These are phyloP conservation scores for Penicillium canariense DNA, from an alignment of 495 filamentous ascomycete genomes.

Conservation along the genomic window DNA sequence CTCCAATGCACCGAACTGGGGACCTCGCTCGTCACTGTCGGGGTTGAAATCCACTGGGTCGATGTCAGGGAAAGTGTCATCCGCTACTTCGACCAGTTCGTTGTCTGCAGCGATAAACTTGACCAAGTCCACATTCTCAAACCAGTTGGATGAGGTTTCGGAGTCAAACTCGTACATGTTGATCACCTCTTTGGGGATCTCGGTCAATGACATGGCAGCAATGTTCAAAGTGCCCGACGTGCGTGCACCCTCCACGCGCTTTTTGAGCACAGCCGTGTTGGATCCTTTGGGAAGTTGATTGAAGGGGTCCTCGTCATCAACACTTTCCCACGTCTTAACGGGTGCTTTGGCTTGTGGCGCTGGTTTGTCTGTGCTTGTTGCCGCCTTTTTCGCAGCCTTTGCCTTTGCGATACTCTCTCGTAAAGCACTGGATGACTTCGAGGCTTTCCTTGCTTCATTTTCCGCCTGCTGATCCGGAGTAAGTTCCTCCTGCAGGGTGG, in stretches of 20 bases:
- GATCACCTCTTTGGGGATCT: conserved; percentile 80
- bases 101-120: conserved; percentile 90
- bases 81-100: conserved; percentile 71
- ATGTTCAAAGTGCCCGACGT: conserved; percentile 86
- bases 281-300: conserved; percentile 60
- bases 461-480: conserved; percentile 32
- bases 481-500: conserved; percentile 30
- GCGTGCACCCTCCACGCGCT: conserved; percentile 72
- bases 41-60: conserved; percentile 53
- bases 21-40: conserved; percentile 62
- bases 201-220: conserved; percentile 73
- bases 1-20: conserved; percentile 82
- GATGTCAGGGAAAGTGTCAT: conserved; percentile 73
- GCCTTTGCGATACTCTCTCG: conserved; percentile 92
- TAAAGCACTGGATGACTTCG: conserved; percentile 76
- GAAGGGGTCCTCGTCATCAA: conserved; percentile 64
- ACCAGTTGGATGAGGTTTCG: conserved; percentile 67
- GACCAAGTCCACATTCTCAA: conserved; percentile 89
- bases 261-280: conserved; percentile 63
- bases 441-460: conserved; percentile 38
- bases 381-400: conserved; percentile 75
- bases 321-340: conserved; percentile 36
- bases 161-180: conserved; percentile 82
- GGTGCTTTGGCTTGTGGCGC: conserved; percentile 20
- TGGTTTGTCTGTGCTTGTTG: conserved; percentile 26